These are phyloP conservation scores for Aspergillus transmontanensis DNA, from an alignment of 2,329 filamentous ascomycete genomes.

Conservation along the genomic window DNA sequence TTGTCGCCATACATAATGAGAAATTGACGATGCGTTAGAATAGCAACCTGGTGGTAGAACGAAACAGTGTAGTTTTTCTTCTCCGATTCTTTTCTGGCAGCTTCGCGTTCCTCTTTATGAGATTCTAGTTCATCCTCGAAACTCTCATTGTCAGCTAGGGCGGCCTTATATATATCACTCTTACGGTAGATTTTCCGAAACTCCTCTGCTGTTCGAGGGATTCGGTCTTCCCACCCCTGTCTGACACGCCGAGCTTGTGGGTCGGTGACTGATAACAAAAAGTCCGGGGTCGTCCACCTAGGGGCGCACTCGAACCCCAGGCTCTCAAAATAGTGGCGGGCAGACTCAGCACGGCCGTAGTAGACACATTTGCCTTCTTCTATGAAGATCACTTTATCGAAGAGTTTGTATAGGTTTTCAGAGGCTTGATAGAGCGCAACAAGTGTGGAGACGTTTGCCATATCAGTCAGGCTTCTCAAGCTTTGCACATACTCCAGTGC, in stretches of 20 bases:
- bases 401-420: slow-evolving; percentile 76
- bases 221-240: slow-evolving; percentile 58
- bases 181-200: slow-evolving; percentile 56
- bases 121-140: slow-evolving; percentile 55
- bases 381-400: slow-evolving; percentile 84
- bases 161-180: slow-evolving; percentile 48
- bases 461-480: slow-evolving; percentile 77
- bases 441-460: slow-evolving; percentile 81
- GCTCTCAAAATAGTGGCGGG: slow-evolving; percentile 73
- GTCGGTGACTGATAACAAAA: slow-evolving; percentile 79
- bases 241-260: slow-evolving; percentile 37
- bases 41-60: slow-evolving; percentile 53
- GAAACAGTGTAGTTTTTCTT: slow-evolving; percentile 58
- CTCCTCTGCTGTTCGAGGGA: slow-evolving; percentile 44
- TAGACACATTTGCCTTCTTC: slow-evolving; percentile 75
- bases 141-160: slow-evolving; percentile 53
- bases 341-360: slow-evolving; percentile 69
- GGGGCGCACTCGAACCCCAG: slow-evolving; percentile 75
- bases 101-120: slow-evolving; percentile 45
- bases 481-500: slow-evolving; percentile 69
- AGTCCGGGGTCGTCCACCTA: slow-evolving; percentile 79
- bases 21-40: slow-evolving; percentile 58
- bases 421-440: slow-evolving; percentile 85
- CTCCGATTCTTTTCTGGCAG: slow-evolving; percentile 38
- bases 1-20: slow-evolving; percentile 58